These are phyloP conservation scores for Dictyostelium firmibasis DNA, from an alignment of 78 protist genomes.

Conservation along the genomic window DNA sequence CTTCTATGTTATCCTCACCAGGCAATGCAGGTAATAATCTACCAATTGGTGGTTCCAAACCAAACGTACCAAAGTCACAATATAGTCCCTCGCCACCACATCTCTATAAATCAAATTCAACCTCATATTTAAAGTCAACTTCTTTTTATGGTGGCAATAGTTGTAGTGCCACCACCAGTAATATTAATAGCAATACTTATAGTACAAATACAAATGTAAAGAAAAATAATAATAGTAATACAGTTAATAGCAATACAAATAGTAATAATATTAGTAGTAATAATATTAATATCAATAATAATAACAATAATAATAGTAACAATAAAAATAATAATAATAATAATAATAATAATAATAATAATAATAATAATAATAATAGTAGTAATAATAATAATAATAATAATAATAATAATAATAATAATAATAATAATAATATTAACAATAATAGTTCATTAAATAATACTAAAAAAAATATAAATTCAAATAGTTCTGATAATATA, in stretches of 20 bases:
- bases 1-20: not conserved
- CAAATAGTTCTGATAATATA: conserved; percentile 6
- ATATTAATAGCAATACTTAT: not conserved
- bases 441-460: not conserved
- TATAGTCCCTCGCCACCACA: conserved; percentile 1
- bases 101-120: conserved; percentile 7
- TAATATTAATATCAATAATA: not conserved
- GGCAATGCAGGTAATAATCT: not conserved
- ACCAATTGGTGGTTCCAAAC: not conserved
- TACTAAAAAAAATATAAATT: not conserved
- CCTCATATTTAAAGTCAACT: conserved; percentile 5
- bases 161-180: not conserved
- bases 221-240: not conserved
- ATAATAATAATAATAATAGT: not conserved
- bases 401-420: not conserved
- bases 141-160: not conserved
- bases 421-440: not conserved
- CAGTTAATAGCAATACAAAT: not conserved
- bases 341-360: not conserved
- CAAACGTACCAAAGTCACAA: not conserved
- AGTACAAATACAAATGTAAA: not conserved
- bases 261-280: not conserved
- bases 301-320: not conserved
- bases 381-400: not conserved
- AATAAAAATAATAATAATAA: not conserved